Base-by-base conservation (phyloP, 192 early-diverging fungal species). In the Rhizoclosmatium globosum region DNA sequence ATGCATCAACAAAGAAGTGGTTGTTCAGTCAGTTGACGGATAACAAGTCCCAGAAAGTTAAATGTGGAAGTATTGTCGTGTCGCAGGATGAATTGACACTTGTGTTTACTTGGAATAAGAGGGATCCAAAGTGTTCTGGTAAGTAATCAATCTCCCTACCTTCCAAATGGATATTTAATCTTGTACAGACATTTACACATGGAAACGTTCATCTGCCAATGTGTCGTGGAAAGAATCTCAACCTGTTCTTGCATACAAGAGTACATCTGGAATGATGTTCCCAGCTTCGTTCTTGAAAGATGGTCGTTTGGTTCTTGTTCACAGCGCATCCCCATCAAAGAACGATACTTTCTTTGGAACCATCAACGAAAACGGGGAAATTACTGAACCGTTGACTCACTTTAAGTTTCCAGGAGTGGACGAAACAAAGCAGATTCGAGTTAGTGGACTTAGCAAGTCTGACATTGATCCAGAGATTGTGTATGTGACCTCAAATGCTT, bases 101-200 rank as follows among this genome's bases (percentile, higher is more conserved):
- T 21, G 65, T 41, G 21, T 68, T 45, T 42, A 44, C 65, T 6
- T 68, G 39, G 42, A 68, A 62, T 39, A 68, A 17, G 39, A 68
- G 65, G 39, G 65, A 68, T 9, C 11, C 39, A 43, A 68, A 45
- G 11, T 46, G 45, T 21, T 4, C 9, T 53, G 31, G 31, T 31
- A 31, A 31, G 31, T 31, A 31, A 31, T 31, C 31, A 31, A 31
- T 31, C 31, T 31, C n/a, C n/a, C n/a, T n/a, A n/a, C 31, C 0
- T 31, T 31, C 31, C 31, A 31, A 31, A 31, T 31, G 31, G 31
- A 31, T 31, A 31, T 31, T 31, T 31, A 31, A 0, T 31, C 31
- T 31, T 0, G 0, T 31, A 31, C n/a, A 38, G 65, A 68, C 43
- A 44, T 68, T 68, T 68, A 45, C 43, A 68, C 45, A 6, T 46